phyloP scores from a whole-genome alignment of 2,329 filamentous ascomycete genomes.

The Clonostachys chloroleuca region DNA sequence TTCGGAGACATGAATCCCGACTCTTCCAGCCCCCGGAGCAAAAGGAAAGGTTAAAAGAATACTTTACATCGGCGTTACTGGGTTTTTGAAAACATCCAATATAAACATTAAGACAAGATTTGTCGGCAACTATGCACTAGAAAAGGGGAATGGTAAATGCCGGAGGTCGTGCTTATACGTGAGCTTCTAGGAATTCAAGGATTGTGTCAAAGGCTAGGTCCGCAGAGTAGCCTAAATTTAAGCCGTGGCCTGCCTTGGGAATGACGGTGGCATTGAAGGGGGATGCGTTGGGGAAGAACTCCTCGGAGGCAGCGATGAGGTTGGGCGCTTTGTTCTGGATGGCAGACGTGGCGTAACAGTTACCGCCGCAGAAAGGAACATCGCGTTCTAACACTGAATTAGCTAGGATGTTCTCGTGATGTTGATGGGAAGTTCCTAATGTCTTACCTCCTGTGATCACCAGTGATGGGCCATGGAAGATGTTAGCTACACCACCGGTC shows the following conservation, averaged over 20 bases:
- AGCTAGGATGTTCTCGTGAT: background rate
- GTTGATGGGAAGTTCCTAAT: background rate
- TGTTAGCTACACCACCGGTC: conserved; percentile 20
- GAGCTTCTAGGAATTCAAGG: conserved; percentile 24
- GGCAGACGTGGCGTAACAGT: conserved; percentile 43
- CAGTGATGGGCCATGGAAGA: conserved; percentile 49
- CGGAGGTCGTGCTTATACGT: background rate
- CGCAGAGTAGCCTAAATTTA: conserved; percentile 40
- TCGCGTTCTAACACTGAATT: conserved; percentile 28
- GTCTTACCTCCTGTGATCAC: conserved; percentile 51
- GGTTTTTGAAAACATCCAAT: no score
- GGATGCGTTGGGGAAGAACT: conserved; percentile 36
- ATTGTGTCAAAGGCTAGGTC: conserved; percentile 25
- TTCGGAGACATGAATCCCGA: no score
- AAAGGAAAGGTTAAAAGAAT: no score
- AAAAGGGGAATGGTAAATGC: no score
- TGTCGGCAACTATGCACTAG: no score
- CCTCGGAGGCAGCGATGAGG: conserved; percentile 33
- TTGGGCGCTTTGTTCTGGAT: conserved; percentile 26
- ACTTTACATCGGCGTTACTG: no score
- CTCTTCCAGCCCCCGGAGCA: no score
- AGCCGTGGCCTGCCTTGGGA: conserved; percentile 41
- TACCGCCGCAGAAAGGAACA: conserved; percentile 56
- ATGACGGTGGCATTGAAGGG: conserved; percentile 51
- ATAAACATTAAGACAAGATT: no score